These are phyloP conservation scores for Diddensiella caesifluorescens DNA, from an alignment of 805 yeast species.

Conservation along the genomic window DNA sequence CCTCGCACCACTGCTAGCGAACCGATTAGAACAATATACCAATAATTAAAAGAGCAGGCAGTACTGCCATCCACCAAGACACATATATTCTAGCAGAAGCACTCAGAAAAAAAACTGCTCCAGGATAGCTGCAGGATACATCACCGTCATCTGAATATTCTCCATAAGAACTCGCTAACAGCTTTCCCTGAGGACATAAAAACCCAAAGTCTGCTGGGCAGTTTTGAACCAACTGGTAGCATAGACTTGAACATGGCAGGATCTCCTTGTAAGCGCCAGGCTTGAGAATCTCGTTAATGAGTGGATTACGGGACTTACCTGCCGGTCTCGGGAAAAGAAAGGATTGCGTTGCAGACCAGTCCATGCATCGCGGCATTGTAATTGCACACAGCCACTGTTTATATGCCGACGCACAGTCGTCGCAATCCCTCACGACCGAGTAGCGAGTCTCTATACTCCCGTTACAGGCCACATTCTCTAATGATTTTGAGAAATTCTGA, in stretches of 20 bases:
- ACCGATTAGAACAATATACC: too few relatives aligned
- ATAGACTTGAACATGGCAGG: slow-evolving; percentile 78
- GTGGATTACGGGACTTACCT: slow-evolving; percentile 53
- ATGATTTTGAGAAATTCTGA: slow-evolving; percentile 64
- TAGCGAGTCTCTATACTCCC: slow-evolving; percentile 59
- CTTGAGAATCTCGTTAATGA: slow-evolving; percentile 48
- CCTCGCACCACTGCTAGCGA: too few relatives aligned
- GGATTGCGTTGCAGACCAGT: slow-evolving; percentile 27
- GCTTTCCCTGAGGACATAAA: slow-evolving; percentile 53
- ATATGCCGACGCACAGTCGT: slow-evolving; percentile 65
- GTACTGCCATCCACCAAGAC: neutral
- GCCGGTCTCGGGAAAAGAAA: slow-evolving; percentile 42
- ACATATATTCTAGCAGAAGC: neutral
- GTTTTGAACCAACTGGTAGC: slow-evolving; percentile 70
- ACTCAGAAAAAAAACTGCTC: slow-evolving; percentile 28
- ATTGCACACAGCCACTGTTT: slow-evolving; percentile 87
- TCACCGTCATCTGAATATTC: slow-evolving; percentile 28
- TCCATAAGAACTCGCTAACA: slow-evolving; percentile 28
- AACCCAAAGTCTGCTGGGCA: slow-evolving; percentile 80
- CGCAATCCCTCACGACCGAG: slow-evolving; percentile 71
- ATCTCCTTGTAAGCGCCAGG: slow-evolving; percentile 71
- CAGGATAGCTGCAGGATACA: slow-evolving; percentile 35
- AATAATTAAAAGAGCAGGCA: neutral
- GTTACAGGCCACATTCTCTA: slow-evolving; percentile 69
- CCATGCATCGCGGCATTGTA: slow-evolving; percentile 80